A percentile compares a stretch with the other conserved stretches of the same genome.
Evolutionary conservation across 345 rosid genomes (phyloP).

Genomic region (Syzygium jambos): DNA sequence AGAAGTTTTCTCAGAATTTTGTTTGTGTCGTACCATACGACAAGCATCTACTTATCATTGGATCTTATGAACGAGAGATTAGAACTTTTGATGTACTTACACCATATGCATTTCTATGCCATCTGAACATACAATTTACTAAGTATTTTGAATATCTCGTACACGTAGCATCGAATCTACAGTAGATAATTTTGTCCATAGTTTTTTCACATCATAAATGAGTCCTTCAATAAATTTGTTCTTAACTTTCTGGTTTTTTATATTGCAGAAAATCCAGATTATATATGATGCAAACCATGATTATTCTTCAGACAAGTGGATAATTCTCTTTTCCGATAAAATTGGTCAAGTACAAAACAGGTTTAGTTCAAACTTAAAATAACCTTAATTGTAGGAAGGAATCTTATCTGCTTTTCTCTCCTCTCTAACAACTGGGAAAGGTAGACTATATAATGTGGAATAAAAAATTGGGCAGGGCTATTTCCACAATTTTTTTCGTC

Average conservation of each 20-base stretch:
- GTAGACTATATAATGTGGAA: neutral
- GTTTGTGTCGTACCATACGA: accelerated
- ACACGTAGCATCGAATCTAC: neutral
- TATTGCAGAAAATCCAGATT: neutral
- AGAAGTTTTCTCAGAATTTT: neutral
- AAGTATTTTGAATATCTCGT: neutral
- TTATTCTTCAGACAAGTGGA: neutral
- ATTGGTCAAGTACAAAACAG: neutral
- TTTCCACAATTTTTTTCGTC: neutral
- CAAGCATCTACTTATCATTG: neutral
- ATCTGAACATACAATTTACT: neutral
- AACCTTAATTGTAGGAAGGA: neutral
- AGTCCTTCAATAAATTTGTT: neutral
- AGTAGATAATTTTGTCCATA: neutral
- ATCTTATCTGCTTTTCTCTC: neutral
- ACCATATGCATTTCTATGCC: neutral
- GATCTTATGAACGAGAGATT: neutral
- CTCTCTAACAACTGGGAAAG: neutral
- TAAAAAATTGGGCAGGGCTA: neutral
- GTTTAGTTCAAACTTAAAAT: neutral
- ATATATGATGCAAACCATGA: neutral
- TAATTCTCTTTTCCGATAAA: neutral
- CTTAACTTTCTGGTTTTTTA: neutral
- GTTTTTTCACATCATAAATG: neutral
- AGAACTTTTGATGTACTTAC: neutral